Evolutionary conservation across 345 rosid genomes (phyloP).

Genomic region (Jatropha curcas): DNA sequence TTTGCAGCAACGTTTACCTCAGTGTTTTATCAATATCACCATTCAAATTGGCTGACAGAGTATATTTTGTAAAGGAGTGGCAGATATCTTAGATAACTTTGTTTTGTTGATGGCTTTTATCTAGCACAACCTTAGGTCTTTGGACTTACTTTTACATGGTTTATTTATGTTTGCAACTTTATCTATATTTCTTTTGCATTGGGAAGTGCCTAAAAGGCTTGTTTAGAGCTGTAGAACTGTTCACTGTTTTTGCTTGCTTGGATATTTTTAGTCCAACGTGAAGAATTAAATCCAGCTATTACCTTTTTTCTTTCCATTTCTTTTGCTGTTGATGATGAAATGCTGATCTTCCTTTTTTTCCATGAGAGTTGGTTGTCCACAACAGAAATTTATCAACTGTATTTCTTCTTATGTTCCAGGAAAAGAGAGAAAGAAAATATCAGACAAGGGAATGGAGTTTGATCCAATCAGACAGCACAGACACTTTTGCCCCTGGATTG

Average conservation of each 20-base stretch:
- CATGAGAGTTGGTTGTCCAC: slow-evolving; percentile 13
- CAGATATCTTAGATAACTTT: not conserved
- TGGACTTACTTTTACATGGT: too few species aligned
- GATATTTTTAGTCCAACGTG: not conserved
- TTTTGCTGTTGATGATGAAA: too few species aligned
- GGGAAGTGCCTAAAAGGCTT: not conserved
- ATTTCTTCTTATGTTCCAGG: slow-evolving; percentile 36
- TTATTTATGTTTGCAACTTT: not conserved
- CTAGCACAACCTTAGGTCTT: too few species aligned
- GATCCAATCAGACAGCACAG: slow-evolving; percentile 92
- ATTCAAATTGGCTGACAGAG: too few species aligned
- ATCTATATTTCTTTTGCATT: not conserved
- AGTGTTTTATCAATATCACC: too few species aligned
- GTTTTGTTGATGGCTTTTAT: not conserved
- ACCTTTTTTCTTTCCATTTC: not conserved
- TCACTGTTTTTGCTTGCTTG: not conserved
- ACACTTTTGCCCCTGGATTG: slow-evolving; percentile 95
- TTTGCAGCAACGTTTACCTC: too few species aligned
- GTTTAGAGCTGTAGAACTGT: not conserved
- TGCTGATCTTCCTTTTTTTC: too few species aligned
- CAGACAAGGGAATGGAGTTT: slow-evolving; percentile 61
- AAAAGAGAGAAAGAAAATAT: slow-evolving; percentile 25
- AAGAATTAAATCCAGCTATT: not conserved
- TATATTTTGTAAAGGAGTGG: too few species aligned
- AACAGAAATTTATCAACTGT: slow-evolving; percentile 10